Evolutionary conservation across 495 filamentous ascomycete genomes (phyloP), one percentile per base, ranked within the genome.

Genomic region (Podospora pseudoanserina): DNA sequence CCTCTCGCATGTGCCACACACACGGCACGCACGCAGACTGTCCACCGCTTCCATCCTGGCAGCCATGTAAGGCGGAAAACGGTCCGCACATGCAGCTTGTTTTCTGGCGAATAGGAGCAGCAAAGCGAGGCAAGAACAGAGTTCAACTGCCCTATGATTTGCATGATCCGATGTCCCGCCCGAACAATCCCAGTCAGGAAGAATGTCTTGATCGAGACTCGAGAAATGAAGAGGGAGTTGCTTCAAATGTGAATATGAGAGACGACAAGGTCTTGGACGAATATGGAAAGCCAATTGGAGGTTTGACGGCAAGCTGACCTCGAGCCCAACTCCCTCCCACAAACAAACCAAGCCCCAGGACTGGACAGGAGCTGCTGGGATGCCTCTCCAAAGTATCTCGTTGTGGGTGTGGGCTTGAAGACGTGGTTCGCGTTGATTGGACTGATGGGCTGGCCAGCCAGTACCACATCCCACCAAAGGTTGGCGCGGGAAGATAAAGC

Each of bases 21-120:
- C 56, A 27, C 53, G 7, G 55, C 65, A 63, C 63, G 62, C 65
- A 59, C 63, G 63, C 62, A 58, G 56, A 58, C 60, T 69, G 60
- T 11, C 64, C 71, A 68, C 67, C 68, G 61, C 67, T 72, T 73
- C 66, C 54, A 74, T 73, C 77, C 71, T 74, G 74, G 74, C 71
- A 65, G 67, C 68, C 73, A 77, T 79, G 76, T 78, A 75, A 72
- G 77, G 77, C 77, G 77, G 77, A 79, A 77, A 79, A 79, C 77
- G 77, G 77, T 79, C 77, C 77, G 77, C 77, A 66, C 76, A 72
- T 79, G 77, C 77, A 79, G 76, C 63, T 67, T 34, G 55, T 58
- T 58, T 58, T 60, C 67, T 66, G 71, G 68, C 76, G 75, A 78
- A 78, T 78, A 66, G 69, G 76, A 78, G 63, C 53, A 44, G 69